Evolutionary conservation across 2,329 filamentous ascomycete genomes (phyloP).

Genomic region (Botrytis squamosa): DNA sequence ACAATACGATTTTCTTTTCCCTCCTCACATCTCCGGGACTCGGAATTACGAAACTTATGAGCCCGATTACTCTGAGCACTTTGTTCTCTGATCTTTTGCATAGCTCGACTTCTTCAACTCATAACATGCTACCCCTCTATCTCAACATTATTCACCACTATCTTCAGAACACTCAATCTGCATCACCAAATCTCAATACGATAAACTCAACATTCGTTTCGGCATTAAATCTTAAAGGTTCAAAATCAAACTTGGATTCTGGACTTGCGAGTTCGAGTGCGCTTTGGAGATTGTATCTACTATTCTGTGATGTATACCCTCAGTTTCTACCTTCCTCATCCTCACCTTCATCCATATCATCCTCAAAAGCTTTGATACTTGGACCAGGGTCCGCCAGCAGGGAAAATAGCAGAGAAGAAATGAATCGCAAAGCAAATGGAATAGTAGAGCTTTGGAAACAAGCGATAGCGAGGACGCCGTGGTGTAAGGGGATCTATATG

Average conservation of each 20-base stretch:
- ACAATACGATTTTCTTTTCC: slow-evolving; percentile 72
- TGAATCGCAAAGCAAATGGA: background rate
- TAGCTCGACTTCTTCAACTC: slow-evolving; percentile 26
- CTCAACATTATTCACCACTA: slow-evolving; percentile 45
- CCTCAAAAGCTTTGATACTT: background rate
- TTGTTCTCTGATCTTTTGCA: slow-evolving; percentile 3
- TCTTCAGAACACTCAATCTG: slow-evolving; percentile 33
- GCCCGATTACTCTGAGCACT: background rate
- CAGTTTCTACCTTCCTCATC: slow-evolving; percentile 36
- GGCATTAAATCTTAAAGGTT: slow-evolving; percentile 30
- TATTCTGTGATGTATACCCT: slow-evolving; percentile 46
- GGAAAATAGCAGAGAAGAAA: background rate
- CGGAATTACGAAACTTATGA: slow-evolving; percentile 5
- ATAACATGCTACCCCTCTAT: slow-evolving; percentile 48
- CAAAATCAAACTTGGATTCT: slow-evolving; percentile 42
- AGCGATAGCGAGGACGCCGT: slow-evolving; percentile 57
- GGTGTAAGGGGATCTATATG: slow-evolving; percentile 61
- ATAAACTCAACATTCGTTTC: background rate
- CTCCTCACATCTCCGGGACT: slow-evolving; percentile 52
- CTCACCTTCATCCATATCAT: background rate
- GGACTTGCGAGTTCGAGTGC: slow-evolving; percentile 41
- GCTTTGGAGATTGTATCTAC: slow-evolving; percentile 53
- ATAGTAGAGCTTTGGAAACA: slow-evolving; percentile 53
- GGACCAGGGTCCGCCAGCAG: background rate
- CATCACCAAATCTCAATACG: background rate